These are phyloP conservation scores for Fusarium irregulare DNA, from an alignment of 2,329 filamentous ascomycete genomes.

Conservation along the genomic window DNA sequence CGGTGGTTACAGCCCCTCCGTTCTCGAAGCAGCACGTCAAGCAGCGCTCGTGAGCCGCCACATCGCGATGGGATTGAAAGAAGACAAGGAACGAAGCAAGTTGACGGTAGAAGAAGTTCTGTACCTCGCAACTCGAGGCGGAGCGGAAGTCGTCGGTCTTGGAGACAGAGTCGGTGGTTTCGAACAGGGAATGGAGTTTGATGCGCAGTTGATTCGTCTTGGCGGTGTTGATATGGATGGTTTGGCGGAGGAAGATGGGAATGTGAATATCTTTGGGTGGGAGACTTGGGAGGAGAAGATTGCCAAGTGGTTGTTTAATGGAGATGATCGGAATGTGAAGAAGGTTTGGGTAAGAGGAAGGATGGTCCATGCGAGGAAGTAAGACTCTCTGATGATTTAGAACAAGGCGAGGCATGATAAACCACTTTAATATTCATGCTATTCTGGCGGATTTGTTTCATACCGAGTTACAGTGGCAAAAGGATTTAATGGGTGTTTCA, in stretches of 20 bases:
- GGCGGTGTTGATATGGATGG: constrained; percentile 60
- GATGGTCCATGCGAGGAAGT: constrained; percentile 71
- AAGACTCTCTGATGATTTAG: neutral
- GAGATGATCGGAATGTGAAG: constrained; percentile 90
- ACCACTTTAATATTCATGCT: neutral
- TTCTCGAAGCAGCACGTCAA: constrained; percentile 86
- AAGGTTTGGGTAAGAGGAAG: constrained; percentile 90
- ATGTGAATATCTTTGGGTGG: constrained; percentile 91
- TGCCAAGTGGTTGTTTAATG: constrained; percentile 94
- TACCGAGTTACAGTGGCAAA: neutral
- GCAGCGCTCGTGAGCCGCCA: constrained; percentile 82
- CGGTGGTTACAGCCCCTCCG: constrained; percentile 84
- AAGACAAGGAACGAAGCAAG: constrained; percentile 65
- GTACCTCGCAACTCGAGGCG: constrained; percentile 88
- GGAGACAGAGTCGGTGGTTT: constrained; percentile 80
- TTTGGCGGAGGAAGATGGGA: constrained; percentile 59
- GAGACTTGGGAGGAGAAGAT: constrained; percentile 88
- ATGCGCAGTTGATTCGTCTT: constrained; percentile 84
- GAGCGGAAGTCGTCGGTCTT: constrained; percentile 83
- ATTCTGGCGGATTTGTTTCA: neutral
- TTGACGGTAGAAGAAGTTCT: constrained; percentile 87
- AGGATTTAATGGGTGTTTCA: neutral
- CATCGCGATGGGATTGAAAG: constrained; percentile 65
- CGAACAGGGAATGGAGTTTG: constrained; percentile 87
- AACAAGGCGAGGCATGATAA: neutral